A percentile compares a stretch with the other conserved stretches of the same genome.
These are phyloP conservation scores for Colletotrichum agaves DNA, from an alignment of 2,329 filamentous ascomycete genomes.

Conservation along the genomic window DNA sequence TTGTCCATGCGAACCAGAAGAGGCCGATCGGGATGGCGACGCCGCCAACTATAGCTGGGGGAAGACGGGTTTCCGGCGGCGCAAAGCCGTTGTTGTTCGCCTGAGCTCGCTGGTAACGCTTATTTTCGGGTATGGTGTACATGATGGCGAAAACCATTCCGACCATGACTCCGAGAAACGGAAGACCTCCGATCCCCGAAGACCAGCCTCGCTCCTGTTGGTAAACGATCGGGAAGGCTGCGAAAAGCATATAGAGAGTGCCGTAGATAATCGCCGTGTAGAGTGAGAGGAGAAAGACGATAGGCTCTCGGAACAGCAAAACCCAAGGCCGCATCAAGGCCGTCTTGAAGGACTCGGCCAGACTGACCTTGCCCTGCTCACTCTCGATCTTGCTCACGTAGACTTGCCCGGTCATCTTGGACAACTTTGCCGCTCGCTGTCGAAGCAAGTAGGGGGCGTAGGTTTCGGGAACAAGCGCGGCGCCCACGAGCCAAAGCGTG, in stretches of 20 bases:
- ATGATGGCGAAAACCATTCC: conserved; percentile 69
- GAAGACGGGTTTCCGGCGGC: conserved; percentile 67
- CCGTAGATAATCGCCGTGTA: conserved; percentile 73
- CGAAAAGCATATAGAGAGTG: conserved; percentile 69
- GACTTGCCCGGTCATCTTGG: conserved; percentile 36
- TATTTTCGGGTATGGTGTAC: conserved; percentile 58
- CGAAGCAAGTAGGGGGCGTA: conserved; percentile 43
- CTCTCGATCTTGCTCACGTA: conserved; percentile 53
- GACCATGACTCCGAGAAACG: conserved; percentile 75
- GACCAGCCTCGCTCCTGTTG: conserved; percentile 68
- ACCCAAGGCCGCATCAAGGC: conserved; percentile 69
- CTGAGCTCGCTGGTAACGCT: conserved; percentile 52
- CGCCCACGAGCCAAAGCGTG: conserved; percentile 42
- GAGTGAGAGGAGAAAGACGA: conserved; percentile 71
- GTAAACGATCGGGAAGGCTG: conserved; percentile 74
- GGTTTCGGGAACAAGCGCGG: conserved; percentile 58
- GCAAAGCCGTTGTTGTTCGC: conserved; percentile 58
- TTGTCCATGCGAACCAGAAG: conserved; percentile 69
- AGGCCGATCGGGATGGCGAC: conserved; percentile 63
- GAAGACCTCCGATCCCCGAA: conserved; percentile 67
- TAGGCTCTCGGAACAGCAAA: conserved; percentile 76
- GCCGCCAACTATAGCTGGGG: conserved; percentile 63
- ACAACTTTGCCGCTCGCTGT: conserved; percentile 39
- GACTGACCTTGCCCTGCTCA: conserved; percentile 51
- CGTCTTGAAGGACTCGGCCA: conserved; percentile 57